phyloP scores from a whole-genome alignment of 1,284 basidiomycete species.

The Chondrostereum purpureum region DNA sequence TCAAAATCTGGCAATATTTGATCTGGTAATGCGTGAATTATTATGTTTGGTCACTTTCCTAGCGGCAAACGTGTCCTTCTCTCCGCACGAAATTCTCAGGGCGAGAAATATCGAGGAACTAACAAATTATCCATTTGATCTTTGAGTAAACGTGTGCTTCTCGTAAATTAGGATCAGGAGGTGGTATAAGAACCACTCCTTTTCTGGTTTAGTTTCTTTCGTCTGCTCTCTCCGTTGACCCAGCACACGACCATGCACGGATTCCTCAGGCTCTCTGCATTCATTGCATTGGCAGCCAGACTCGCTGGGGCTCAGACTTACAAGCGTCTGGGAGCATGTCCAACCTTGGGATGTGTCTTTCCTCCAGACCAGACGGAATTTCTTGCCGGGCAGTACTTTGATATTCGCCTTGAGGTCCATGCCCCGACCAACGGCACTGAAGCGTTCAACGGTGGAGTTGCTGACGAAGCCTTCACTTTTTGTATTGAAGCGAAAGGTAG shows the following conservation, averaged over 20 bases:
- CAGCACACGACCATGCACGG: not conserved
- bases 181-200: not conserved
- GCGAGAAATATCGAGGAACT: no score
- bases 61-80: no score
- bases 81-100: no score
- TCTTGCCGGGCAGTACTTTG: slow-evolving; percentile 33
- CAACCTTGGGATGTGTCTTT: slow-evolving; percentile 33
- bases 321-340: slow-evolving; percentile 32
- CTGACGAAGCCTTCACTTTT: slow-evolving; percentile 31
- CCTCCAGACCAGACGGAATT: slow-evolving; percentile 38
- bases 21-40: no score
- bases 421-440: slow-evolving; percentile 34
- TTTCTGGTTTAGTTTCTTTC: not conserved
- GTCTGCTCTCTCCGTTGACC: no score
- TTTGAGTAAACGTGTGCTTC: no score
- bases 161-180: not conserved
- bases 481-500: slow-evolving; percentile 26
- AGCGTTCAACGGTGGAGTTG: slow-evolving; percentile 25
- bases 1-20: no score
- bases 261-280: not conserved
- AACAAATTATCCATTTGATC: no score
- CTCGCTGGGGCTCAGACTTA: slow-evolving; percentile 28
- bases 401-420: slow-evolving; percentile 34
- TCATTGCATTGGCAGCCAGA: slow-evolving; percentile 1
- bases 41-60: no score